Evolutionary conservation across 352 stramenopile species (phyloP), one percentile per base, ranked within the genome.

Genomic region (Phytophthora constricta): DNA sequence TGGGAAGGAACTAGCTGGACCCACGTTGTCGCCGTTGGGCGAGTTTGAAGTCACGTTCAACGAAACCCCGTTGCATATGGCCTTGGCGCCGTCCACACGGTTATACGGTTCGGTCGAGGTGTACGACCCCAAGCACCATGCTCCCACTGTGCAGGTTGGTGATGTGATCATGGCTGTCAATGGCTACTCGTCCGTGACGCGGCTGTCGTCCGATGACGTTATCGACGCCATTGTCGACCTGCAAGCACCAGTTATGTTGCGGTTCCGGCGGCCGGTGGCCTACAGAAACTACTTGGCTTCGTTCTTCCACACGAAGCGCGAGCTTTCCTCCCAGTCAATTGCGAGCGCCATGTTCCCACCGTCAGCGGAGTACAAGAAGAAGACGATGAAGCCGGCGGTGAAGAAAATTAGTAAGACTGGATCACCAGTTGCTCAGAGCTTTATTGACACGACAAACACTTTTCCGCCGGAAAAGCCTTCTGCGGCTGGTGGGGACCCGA

Each of bases 151-250:
- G 14, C 72, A 89, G 47, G 77, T 92, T 17, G 84, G 84, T 7
- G 84, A 92, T 45, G 84, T 92, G 20, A 58, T 92, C 28, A 83
- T 90, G 68, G 76, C 74, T 11, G 77, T 92, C n/a, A 90, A 90
- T 51, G 80, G 68, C 13, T 81, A 86, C 42, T 43, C 68, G 13
- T 76, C 72, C 4, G 70, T 87, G 17, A 70, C 76, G 8, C 69
- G 63, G n/a, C 80, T 86, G 46, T 47, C 73, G 3, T 79, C 79
- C 0, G 82, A 90, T 39, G 84, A 92, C 11, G 64, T 84, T 4
- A 86, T 90, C 19, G 81, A 92, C 42, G 67, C 78, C 49, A 84
- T 92, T 45, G 47, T 45, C 2, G 64, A 75, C 26, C 53, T 90
- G 41, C 63, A 70, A 10, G 55, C 83, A n/a, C 83, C 83, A 2